Conservation (phyloP, 176 grass and related monocot species). For the Hsuehochloa calcarea region DNA sequence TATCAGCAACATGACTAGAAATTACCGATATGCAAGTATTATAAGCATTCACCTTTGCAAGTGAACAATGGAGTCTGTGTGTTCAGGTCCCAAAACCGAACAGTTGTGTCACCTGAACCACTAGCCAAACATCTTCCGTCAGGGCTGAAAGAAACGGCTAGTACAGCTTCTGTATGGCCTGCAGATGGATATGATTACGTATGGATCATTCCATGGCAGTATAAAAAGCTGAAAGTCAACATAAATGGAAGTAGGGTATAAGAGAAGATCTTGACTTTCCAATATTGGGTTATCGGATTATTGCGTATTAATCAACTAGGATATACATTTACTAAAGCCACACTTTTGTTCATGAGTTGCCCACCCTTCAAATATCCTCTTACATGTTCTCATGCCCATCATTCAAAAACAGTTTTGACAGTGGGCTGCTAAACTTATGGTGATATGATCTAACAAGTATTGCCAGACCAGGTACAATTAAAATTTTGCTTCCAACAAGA, state of each 20-base stretch:
- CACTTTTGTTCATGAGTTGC: neutral
- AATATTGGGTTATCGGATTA: neutral
- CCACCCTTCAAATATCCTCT: neutral
- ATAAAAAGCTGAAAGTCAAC: neutral
- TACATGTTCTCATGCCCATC: neutral
- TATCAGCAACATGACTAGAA: neutral
- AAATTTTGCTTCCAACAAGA: neutral
- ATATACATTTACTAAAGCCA: neutral
- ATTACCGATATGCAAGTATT: neutral
- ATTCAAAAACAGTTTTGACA: neutral
- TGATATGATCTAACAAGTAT: neutral
- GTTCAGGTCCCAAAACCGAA: slow-evolving; percentile 87
- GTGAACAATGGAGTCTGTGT: slow-evolving; percentile 91
- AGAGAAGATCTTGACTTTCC: neutral
- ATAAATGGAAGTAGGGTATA: neutral
- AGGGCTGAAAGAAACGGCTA: slow-evolving; percentile 89
- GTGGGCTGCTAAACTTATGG: neutral
- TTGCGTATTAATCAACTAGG: neutral
- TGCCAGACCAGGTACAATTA: neutral
- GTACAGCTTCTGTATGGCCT: slow-evolving; percentile 93
- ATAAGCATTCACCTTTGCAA: slow-evolving; percentile 64
- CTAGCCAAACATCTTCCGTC: slow-evolving; percentile 77
- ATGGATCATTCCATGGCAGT: neutral
- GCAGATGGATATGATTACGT: slow-evolving; percentile 17
- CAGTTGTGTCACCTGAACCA: slow-evolving; percentile 88